Evolutionary conservation across 805 yeast genomes (phyloP), one percentile per base, ranked within the genome.

Genomic region (Yamadazyma sp.): DNA sequence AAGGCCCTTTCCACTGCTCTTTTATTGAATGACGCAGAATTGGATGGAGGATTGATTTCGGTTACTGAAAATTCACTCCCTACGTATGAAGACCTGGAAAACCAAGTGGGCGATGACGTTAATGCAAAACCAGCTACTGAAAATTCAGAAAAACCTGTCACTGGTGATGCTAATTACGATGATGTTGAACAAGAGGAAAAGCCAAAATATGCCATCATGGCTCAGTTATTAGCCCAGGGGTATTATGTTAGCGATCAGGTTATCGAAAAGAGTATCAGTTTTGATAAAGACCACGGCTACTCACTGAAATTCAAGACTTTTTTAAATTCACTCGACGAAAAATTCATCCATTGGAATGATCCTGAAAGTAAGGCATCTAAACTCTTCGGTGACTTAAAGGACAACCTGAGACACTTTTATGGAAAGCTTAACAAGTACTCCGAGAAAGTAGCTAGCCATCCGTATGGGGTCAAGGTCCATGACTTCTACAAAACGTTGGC

Each of bases 201-300:
- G 64, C 95, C 95, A 40, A 82, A 82, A 53, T 60, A 79, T 39
- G 78, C 87, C 13, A 78, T 85, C 42, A 65, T 84, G 62, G 91
- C 93, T 1, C 91, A 84, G 59, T 75, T 82, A 50, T 66, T 84
- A 42, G 71, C 87, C 21, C 75, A 78, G n/a, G 95, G 95, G 4
- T 84, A 85, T 55, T 73, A 70, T 13, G 59, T 84, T 29, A 71
- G 81, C 32, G 93, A 85, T 57, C 61, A 70, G 35, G 62, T 83
- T 34, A 66, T 84, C 29, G 70, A 74, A 40, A 73, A 72, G 52
- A 84, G 87, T 15, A 68, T 82, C 36, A 77, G 70, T 13, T 67
- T 80, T 45, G 93, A 85, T 58, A 68, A 78, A 46, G 66, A 79
- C 50, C 74, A 80, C 52, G 93, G 91, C 0, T 59, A 71, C 50